Evolutionary conservation across 106 monocot species (phyloP).

Genomic region (Phalaenopsis equestris): DNA sequence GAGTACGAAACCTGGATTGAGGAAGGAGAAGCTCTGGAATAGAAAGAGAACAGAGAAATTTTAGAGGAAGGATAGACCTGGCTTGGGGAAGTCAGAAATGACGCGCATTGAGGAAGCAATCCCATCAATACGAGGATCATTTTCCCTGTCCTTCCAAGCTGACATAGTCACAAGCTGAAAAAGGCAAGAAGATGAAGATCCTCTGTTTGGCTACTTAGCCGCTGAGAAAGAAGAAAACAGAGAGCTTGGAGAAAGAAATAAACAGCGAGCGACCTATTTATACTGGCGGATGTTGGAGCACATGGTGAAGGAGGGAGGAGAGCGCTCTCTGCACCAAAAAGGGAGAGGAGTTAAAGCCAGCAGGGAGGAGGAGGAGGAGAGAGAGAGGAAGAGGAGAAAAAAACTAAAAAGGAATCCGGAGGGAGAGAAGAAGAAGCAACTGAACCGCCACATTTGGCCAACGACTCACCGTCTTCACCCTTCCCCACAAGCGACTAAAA

Average conservation of each 20-base stretch:
- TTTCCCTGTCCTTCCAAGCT: constrained; percentile 7
- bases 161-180: neutral
- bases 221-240: neutral
- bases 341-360: neutral
- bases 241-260: neutral
- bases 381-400: neutral
- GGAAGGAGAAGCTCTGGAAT: neutral
- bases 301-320: neutral
- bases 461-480: neutral
- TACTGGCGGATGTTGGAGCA: neutral
- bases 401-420: neutral
- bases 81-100: constrained; percentile 10
- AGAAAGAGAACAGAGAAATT: neutral
- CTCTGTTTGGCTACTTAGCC: neutral
- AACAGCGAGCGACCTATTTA: neutral
- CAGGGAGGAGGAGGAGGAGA: neutral
- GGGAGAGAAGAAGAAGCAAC: neutral
- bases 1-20: neutral
- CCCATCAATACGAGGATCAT: constrained; percentile 3
- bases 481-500: neutral
- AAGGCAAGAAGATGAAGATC: neutral
- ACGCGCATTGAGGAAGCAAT: constrained; percentile 10
- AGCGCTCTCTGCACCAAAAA: neutral
- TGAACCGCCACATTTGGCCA: neutral
- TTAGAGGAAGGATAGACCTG: neutral